A percentile compares a stretch with the other conserved stretches of the same genome.
Conservation (phyloP, 2,329 filamentous ascomycete genomes). For the Talaromyces sp. region DNA sequence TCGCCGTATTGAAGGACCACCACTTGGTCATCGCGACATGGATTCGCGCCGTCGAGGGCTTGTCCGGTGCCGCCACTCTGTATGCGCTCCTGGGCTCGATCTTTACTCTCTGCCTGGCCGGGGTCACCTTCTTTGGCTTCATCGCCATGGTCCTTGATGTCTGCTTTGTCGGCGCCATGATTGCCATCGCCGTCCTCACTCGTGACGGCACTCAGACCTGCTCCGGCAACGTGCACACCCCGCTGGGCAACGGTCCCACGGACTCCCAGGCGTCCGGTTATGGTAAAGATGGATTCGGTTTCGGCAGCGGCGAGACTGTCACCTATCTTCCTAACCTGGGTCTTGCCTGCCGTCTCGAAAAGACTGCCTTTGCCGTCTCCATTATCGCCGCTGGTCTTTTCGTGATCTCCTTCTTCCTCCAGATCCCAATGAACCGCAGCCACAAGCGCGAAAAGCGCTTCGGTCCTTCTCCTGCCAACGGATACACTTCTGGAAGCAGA, state of each 20-base stretch:
- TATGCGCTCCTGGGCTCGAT: slow-evolving; percentile 70
- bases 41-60: slow-evolving; percentile 69
- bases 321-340: slow-evolving; percentile 32
- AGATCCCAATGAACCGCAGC: slow-evolving; percentile 62
- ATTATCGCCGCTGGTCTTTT: slow-evolving; percentile 77
- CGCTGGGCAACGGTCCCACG: slow-evolving; percentile 60
- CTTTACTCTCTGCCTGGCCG: slow-evolving; percentile 73
- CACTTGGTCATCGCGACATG: slow-evolving; percentile 56
- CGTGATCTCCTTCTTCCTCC: slow-evolving; percentile 63
- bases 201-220: slow-evolving; percentile 64
- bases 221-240: slow-evolving; percentile 57
- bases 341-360: slow-evolving; percentile 71
- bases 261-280: slow-evolving; percentile 43
- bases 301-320: slow-evolving; percentile 18
- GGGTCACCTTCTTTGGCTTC: slow-evolving; percentile 65
- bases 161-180: slow-evolving; percentile 68
- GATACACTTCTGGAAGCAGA: slow-evolving; percentile 58
- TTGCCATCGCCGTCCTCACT: slow-evolving; percentile 74
- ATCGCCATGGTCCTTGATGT: slow-evolving; percentile 71
- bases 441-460: slow-evolving; percentile 70
- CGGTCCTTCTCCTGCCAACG: slow-evolving; percentile 59
- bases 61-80: slow-evolving; percentile 66
- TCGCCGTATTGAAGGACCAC: slow-evolving; percentile 65
- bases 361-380: slow-evolving; percentile 68
- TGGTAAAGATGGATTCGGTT: slow-evolving; percentile 42